Conservation (phyloP, 2,329 filamentous ascomycete species). For the Tolypocladium sp. region DNA sequence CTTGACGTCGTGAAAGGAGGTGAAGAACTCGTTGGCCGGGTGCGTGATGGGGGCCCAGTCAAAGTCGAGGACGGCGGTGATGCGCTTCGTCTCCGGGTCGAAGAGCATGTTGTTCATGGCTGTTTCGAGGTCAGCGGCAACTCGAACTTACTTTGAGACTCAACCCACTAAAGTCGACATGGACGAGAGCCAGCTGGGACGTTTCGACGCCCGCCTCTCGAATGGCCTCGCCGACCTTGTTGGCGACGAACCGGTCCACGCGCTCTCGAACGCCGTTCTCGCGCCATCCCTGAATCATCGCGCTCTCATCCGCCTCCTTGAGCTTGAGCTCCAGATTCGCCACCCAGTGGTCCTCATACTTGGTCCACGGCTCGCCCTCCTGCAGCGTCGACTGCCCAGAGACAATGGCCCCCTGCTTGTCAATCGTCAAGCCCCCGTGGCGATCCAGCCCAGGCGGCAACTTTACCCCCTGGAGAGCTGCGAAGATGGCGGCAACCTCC, state of each 20-base stretch:
- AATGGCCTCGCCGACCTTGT: constrained; percentile 2
- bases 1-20: background rate
- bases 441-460: background rate
- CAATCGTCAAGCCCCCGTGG: background rate
- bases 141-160: background rate
- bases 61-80: constrained; percentile 18
- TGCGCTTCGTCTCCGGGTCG: constrained; percentile 7
- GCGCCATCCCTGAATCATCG: constrained; percentile 9
- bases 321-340: background rate
- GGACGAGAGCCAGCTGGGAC: constrained; percentile 8
- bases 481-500: background rate
- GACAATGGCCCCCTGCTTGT: background rate
- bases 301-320: background rate
- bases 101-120: constrained; percentile 18
- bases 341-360: constrained; percentile 6
- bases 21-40: constrained; percentile 15
- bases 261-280: constrained; percentile 4
- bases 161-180: constrained; percentile 17
- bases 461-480: background rate
- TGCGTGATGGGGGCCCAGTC: constrained; percentile 14
- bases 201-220: constrained; percentile 1
- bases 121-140: background rate
- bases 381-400: constrained; percentile 9
- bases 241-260: constrained; percentile 6
- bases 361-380: constrained; percentile 9